Evolutionary conservation across 805 yeast species (phyloP), one percentile per base, ranked within the genome.

Genomic region (Wickerhamiella sergipiensis): DNA sequence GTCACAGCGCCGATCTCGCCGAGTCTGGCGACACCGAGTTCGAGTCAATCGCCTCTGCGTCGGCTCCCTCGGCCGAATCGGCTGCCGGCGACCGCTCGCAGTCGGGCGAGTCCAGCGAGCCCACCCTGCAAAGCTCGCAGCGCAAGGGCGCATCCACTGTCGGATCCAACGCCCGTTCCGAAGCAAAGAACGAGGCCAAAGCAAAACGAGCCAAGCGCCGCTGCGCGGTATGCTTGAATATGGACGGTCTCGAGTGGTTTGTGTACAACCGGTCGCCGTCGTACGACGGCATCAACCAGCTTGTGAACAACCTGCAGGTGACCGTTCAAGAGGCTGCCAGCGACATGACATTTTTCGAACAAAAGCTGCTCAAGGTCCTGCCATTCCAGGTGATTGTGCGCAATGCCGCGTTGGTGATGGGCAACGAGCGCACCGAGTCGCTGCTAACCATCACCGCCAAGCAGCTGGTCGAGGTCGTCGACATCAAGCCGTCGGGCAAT

Each of bases 201-300:
- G 15, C 12, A 29, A 29, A 29, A 29, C 33, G 33, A 6, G n/a
- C 10, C 3, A 26, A 17, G 39, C 39, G 40, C 13, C 48, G 40
- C 5, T 45, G 52, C 15, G 52, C 64, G 18, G 36, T 65, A 52
- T 57, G 72, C 3, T 61, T 88, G 2, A 73, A 76, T 19, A 65
- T 83, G 9, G 83, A 80, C 48, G 98, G 98, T 0, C 61, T 85
- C 2, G 98, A 92, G 64, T 66, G 84, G 45, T 92, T 88, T 63
- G 68, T 83, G 51, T 90, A 85, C 65, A 92, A 92, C 65, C 75
- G 92, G 60, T 77, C 85, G 0, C 70, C 69, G 10, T 89, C 95
- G 0, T 92, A 84, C 65, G 89, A 85, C 31, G 50, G 52, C 33
- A 26, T 58, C 36, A 48, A 33, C 19, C 21, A 45, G 17, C 36